Evolutionary conservation across 495 filamentous ascomycete genomes (phyloP).

Genomic region (Elaphomyces granulatus): DNA sequence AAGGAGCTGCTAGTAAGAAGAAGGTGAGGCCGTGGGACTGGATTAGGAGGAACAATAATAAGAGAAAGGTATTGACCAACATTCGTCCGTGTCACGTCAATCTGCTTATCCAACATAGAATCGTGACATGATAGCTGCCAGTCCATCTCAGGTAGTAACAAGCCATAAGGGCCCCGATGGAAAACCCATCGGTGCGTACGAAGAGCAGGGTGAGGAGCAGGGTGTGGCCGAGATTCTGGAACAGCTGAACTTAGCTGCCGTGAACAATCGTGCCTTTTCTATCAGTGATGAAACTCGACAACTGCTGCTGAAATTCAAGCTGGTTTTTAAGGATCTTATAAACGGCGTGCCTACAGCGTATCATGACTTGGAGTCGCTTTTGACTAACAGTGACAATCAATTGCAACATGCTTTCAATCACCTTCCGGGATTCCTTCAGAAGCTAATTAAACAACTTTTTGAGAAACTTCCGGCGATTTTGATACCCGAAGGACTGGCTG

Average conservation of each 20-base stretch:
- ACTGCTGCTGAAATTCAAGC: conserved; percentile 66
- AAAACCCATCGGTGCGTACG: conserved; percentile 18
- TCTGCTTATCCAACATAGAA: too few relatives aligned
- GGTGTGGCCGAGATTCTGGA: conserved; percentile 68
- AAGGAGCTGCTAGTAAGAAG: conserved; percentile 13
- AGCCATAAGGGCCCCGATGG: conserved; percentile 14
- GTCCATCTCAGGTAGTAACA: conserved; percentile 8
- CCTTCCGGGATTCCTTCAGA: conserved; percentile 72
- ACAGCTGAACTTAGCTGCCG: conserved; percentile 60
- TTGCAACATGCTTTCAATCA: conserved; percentile 61
- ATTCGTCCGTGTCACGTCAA: too few relatives aligned
- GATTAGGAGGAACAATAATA: conserved; percentile 25
- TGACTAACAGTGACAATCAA: conserved; percentile 64
- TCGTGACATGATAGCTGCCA: too few relatives aligned
- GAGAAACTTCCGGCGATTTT: conserved; percentile 60
- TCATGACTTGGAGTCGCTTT: conserved; percentile 66
- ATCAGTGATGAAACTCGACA: conserved; percentile 67
- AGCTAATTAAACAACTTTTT: conserved; percentile 71
- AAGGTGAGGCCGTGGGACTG: conserved; percentile 35
- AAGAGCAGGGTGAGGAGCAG: conserved; percentile 43
- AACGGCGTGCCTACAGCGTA: conserved; percentile 90
- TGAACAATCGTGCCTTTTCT: conserved; percentile 70
- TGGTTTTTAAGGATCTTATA: conserved; percentile 80
- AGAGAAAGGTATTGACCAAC: too few relatives aligned
- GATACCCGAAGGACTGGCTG: conserved; percentile 68